These are phyloP conservation scores for Candida ficus DNA, from an alignment of 805 yeast genomes.

Conservation along the genomic window DNA sequence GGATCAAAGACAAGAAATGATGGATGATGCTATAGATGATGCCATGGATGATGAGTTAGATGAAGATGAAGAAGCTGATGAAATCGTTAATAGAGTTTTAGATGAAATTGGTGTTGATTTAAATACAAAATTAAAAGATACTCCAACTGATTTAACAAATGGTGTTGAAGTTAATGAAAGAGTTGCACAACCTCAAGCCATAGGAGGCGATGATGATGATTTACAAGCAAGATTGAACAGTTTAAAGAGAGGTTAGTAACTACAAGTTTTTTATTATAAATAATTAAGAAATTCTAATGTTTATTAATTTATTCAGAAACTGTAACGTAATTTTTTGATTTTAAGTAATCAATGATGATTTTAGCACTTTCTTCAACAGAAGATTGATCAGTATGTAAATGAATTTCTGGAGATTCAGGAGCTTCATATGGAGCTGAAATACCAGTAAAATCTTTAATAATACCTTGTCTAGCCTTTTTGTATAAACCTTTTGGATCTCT, in stretches of 20 bases:
- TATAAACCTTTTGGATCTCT: conserved; percentile 97
- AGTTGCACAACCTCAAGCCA: conserved; percentile 56
- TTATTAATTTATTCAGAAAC: conserved; percentile 4
- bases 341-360: conserved; percentile 62
- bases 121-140: conserved; percentile 39
- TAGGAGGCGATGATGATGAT: conserved; percentile 64
- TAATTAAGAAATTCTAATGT: no score
- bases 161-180: conserved; percentile 26
- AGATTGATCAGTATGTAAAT: conserved; percentile 64
- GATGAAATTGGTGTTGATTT: conserved; percentile 96
- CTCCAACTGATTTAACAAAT: conserved; percentile 34
- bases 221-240: conserved; percentile 85
- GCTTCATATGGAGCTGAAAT: conserved; percentile 95
- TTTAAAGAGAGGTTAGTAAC: conserved; percentile 47
- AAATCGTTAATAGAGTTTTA: conserved; percentile 82
- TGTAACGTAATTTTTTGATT: conserved; percentile 36
- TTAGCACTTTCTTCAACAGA: conserved; percentile 79
- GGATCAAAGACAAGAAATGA: conserved; percentile 98
- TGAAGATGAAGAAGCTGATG: conserved; percentile 87
- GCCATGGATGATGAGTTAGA: conserved; percentile 89
- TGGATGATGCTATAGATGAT: conserved; percentile 97
- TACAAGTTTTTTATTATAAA: no score
- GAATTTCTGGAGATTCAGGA: conserved; percentile 80
- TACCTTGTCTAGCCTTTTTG: conserved; percentile 94
- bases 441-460: conserved; percentile 92